phyloP scores from a whole-genome alignment of 2,329 filamentous ascomycete genomes.

The Bipolaris cookei region DNA sequence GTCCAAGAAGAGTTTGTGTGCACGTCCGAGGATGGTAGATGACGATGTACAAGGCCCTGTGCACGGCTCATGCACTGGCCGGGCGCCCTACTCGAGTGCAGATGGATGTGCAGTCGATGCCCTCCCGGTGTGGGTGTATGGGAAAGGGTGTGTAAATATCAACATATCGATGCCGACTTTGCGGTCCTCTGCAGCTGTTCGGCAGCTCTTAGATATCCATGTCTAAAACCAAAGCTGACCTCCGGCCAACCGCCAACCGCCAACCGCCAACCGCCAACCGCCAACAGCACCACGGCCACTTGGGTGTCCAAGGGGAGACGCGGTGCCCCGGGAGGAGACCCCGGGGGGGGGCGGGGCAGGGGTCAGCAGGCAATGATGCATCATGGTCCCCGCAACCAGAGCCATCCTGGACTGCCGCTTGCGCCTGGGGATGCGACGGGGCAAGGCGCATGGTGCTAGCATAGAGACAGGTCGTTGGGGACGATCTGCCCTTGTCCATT shows the following conservation, averaged over 20 bases:
- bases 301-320: not conserved
- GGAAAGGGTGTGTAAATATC: not conserved
- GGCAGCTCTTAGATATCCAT: too few relatives aligned
- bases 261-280: too few relatives aligned
- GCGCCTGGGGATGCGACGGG: conserved; percentile 16
- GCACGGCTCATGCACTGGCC: not conserved
- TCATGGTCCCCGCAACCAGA: conserved; percentile 22
- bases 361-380: conserved; percentile 31
- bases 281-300: not conserved
- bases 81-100: conserved; percentile 5
- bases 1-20: conserved; percentile 41
- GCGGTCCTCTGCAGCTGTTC: too few relatives aligned
- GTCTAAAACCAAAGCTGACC: too few relatives aligned
- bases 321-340: conserved; percentile 10
- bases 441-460: conserved; percentile 16
- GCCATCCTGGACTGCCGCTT: conserved; percentile 17
- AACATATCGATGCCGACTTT: too few relatives aligned
- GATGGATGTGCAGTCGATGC: not conserved
- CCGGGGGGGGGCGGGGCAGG: conserved; percentile 17
- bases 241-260: too few relatives aligned
- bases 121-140: not conserved
- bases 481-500: conserved; percentile 14
- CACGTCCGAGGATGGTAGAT: conserved; percentile 32
- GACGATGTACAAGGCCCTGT: conserved; percentile 32
- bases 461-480: conserved; percentile 20